phyloP scores from a whole-genome alignment of 1,284 basidiomycete species.

The Ceratorhiza oryzae-sativae region DNA sequence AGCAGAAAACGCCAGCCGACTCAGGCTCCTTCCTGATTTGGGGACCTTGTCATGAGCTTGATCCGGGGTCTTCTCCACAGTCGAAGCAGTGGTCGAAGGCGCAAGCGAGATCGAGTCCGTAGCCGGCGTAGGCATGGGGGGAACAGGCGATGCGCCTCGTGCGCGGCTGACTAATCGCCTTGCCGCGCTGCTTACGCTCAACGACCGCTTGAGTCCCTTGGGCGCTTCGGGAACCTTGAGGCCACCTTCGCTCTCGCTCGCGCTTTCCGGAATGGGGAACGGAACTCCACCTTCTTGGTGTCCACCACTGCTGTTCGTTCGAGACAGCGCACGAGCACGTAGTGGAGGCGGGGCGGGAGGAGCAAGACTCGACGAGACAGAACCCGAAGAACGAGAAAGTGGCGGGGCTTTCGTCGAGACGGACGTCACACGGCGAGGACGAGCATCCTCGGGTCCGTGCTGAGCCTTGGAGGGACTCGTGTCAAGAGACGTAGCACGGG shows the following conservation, averaged over 20 bases:
- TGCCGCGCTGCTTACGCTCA: slow-evolving; percentile 32
- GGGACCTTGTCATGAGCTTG: not conserved
- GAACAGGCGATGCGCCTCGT: slow-evolving; percentile 19
- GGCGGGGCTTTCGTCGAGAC: slow-evolving; percentile 18
- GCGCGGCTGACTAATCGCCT: slow-evolving; percentile 5
- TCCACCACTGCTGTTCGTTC: not conserved
- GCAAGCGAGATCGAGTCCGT: not conserved
- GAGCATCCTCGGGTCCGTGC: not conserved
- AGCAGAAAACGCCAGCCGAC: slow-evolving; percentile 32
- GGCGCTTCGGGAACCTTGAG: slow-evolving; percentile 1
- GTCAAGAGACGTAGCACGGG: slow-evolving; percentile 21
- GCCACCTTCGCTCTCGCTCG: not conserved
- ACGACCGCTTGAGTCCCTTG: slow-evolving; percentile 4
- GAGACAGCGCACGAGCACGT: not conserved
- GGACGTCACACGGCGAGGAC: slow-evolving; percentile 21
- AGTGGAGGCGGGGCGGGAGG: not conserved
- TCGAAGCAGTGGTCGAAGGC: not conserved
- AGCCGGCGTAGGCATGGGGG: not conserved
- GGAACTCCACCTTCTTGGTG: slow-evolving; percentile 4
- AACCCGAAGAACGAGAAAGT: slow-evolving; percentile 3
- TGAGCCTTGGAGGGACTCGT: not conserved
- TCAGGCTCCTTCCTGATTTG: slow-evolving; percentile 21
- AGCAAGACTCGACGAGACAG: not conserved
- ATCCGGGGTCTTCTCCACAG: not conserved
- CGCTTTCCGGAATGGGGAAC: slow-evolving; percentile 29